Evolutionary conservation across 169 alveolate genomes (phyloP).

Genomic region (Cryptosporidium tyzzeri): DNA sequence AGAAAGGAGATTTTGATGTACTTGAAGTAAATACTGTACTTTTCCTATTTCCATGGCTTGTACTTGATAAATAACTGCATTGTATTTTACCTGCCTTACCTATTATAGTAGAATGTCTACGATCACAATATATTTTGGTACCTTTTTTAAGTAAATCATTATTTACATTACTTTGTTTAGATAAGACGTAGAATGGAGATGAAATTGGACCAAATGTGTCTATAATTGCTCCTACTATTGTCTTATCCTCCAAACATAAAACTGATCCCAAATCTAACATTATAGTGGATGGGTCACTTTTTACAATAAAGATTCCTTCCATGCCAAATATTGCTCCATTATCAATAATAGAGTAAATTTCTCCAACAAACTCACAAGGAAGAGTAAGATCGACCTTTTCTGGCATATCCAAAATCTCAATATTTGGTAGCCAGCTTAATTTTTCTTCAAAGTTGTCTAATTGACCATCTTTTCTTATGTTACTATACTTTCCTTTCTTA

Average conservation of each 20-base stretch:
- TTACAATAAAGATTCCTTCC: constrained; percentile 41
- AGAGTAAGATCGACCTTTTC: constrained; percentile 29
- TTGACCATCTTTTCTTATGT: neutral
- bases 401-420: constrained; percentile 63
- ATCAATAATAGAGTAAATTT: constrained; percentile 31
- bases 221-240: constrained; percentile 45
- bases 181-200: constrained; percentile 52
- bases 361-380: constrained; percentile 73
- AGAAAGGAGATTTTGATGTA: constrained; percentile 16
- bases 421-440: constrained; percentile 51
- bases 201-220: constrained; percentile 71
- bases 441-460: neutral
- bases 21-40: neutral
- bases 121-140: constrained; percentile 65
- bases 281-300: constrained; percentile 47
- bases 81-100: constrained; percentile 64
- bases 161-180: constrained; percentile 16
- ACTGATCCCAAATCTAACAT: constrained; percentile 66
- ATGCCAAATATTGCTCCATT: constrained; percentile 32
- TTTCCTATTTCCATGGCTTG: neutral
- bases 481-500: neutral
- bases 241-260: constrained; percentile 65
- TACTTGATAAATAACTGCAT: constrained; percentile 11
- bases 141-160: constrained; percentile 15
- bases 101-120: constrained; percentile 56